Evolutionary conservation across 2,329 filamentous ascomycete genomes (phyloP), one percentile per base, ranked within the genome.

Genomic region (Xylariaceae sp.): DNA sequence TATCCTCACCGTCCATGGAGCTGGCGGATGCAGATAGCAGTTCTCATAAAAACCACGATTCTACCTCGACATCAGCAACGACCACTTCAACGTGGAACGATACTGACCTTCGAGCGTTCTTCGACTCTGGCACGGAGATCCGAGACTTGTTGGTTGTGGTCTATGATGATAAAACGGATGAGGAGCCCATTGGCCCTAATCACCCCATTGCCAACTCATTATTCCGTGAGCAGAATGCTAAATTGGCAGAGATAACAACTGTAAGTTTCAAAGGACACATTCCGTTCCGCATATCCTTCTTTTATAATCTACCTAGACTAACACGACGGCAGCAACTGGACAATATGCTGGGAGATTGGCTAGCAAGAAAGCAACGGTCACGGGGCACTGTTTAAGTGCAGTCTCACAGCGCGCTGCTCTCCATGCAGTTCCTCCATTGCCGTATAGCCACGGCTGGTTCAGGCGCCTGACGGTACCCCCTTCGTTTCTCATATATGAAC

Each of bases 91-190:
- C 86, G 0, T 99, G 94, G 94, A 93, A 91, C 63, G 93, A 97
- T 73, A 81, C 86, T 58, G 90, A 86, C 67, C 82, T 99, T 34
- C 86, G 91, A 61, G 88, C 89, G 11, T 99, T 97, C 75, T 88
- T 97, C 68, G 93, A 97, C 66, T 91, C 94, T 66, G 86, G 90
- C 62, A 87, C 87, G 39, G 91, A 96, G 64, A 91, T 99, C 66
- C 85, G 90, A 54, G 93, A 99, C 72, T 83, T 97, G 71, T 81
- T 97, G 55, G 83, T 92, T 44, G 89, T 99, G 62, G 91, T 99
- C 34, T 92, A 96, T 71, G 92, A 96, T 71, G 93, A 97, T 75
- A 96, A 92, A 73, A 89, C 86, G 11, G 89, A 92, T 60, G 86
- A 95, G 13, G 82, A 86, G 48, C 89, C 91, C 15, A 89, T 88